These are phyloP conservation scores for Pneumocystis murina DNA, from an alignment of 1,139 yeast genomes.

Conservation along the genomic window DNA sequence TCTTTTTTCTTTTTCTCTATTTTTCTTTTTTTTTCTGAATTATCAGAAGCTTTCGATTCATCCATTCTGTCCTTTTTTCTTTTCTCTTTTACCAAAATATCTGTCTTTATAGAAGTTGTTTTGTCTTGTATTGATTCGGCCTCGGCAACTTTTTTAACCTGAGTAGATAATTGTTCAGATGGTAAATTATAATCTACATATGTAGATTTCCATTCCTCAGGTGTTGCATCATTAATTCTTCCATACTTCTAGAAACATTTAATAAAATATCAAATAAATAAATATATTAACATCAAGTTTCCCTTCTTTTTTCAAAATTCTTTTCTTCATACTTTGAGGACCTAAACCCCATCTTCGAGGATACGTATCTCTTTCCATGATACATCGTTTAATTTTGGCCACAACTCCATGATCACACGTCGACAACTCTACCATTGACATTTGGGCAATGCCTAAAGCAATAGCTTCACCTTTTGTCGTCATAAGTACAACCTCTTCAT, in stretches of 20 bases:
- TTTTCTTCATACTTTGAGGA: conserved; percentile 96
- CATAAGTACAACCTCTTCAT: conserved; percentile 94
- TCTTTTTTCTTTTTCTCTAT: background rate
- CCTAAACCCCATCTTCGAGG: conserved; percentile 99
- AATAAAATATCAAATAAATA: background rate
- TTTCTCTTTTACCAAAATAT: conserved; percentile 20
- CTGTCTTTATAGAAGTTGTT: conserved; percentile 25
- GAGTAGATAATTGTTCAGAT: conserved; percentile 27
- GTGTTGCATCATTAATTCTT: conserved; percentile 82
- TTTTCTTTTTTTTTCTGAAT: background rate
- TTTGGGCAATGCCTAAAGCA: conserved; percentile 96
- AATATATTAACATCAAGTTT: conserved; percentile 46
- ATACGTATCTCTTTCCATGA: conserved; percentile 97
- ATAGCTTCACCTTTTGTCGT: conserved; percentile 99
- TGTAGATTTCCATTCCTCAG: conserved; percentile 76
- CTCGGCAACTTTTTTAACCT: conserved; percentile 13
- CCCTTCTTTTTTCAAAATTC: conserved; percentile 94
- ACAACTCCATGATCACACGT: conserved; percentile 97
- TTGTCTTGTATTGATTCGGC: conserved; percentile 27
- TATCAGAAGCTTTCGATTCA: background rate
- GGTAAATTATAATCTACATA: conserved; percentile 62
- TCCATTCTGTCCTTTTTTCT: conserved; percentile 10
- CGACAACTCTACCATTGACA: conserved; percentile 94
- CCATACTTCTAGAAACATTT: conserved; percentile 44
- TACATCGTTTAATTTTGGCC: conserved; percentile 96